Evolutionary conservation across 2,329 filamentous ascomycete species (phyloP), one percentile per base, ranked within the genome.

Genomic region (Seiridium unicorne): DNA sequence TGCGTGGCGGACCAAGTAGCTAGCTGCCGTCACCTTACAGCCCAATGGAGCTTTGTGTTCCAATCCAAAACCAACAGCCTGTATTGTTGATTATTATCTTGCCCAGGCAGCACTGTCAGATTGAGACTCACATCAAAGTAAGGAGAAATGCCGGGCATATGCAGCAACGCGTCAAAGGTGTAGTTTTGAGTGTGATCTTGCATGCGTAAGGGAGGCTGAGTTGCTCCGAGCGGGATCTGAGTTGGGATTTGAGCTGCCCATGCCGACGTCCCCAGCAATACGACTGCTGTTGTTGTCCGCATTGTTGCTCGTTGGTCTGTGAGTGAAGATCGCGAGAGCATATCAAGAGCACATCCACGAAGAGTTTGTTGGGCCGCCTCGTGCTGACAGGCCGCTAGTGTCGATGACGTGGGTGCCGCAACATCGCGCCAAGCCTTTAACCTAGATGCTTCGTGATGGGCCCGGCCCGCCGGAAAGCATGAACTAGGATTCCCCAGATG

Each of bases 1-100:
- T 0, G 83, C 83, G 64, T 86, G 84, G 13, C 84, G 83, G 11
- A 81, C 77, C 0, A 86, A 74, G 68, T 86, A 86, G 3, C 83
- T 81, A 0, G 83, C 83, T 38, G 79, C 77, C 0, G 76, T 78
- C 1, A 81, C 73, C 0, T 76, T 78, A 69, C 84, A 86, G 8
- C 82, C 78, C 59, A 79, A 77, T 0, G 83, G 83, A 3, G 79
- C 69, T 3, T 71, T 10, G 32, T 53, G 49, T 18, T 53, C 49
- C 64, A 2, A 78, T 7, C 49, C 49, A 13, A 53, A 53, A 35
- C 49, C 49, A 36, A 53, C 49, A 38, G 49, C 49, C 49, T 53
- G 34, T n/a, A 32, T 42, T 42, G 9, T 10, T 26, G 48, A 31
- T 31, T 11, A n/a, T 8, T 9, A 8, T 9, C 13, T 11, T 9